Percentiles rank a stretch among this genome's conserved stretches.
Evolutionary conservation across 495 filamentous ascomycete species (phyloP).

Genomic region (Diplogelasinospora grovesii): DNA sequence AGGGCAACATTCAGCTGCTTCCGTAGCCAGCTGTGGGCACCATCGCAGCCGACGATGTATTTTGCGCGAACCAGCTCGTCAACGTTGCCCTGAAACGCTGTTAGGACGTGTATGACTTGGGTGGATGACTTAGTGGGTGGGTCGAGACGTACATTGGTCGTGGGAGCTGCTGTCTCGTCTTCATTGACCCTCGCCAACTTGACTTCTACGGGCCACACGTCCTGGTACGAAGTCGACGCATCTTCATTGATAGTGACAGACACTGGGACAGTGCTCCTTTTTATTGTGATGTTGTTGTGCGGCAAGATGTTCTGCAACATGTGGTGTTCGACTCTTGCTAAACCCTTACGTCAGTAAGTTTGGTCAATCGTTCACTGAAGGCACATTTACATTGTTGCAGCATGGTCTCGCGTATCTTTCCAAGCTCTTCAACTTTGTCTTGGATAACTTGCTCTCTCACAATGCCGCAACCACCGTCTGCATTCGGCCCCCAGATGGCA

Average conservation of each 20-base stretch:
- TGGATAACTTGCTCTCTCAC: slow-evolving; percentile 13
- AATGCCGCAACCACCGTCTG: slow-evolving; percentile 10
- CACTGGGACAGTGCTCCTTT: slow-evolving; percentile 43
- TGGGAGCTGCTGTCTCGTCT: too few species aligned
- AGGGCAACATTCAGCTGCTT: slow-evolving; percentile 46
- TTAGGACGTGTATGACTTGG: too few species aligned
- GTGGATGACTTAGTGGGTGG: too few species aligned
- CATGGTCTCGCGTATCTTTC: slow-evolving; percentile 9
- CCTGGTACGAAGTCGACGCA: too few species aligned
- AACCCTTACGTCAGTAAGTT: slow-evolving; percentile 36
- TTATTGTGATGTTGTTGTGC: slow-evolving; percentile 33
- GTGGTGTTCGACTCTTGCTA: slow-evolving; percentile 31
- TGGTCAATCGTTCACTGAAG: too few species aligned
- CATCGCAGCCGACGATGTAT: slow-evolving; percentile 64
- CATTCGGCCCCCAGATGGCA: slow-evolving; percentile 7
- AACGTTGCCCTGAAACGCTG: too few species aligned
- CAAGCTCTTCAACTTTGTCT: slow-evolving; percentile 13
- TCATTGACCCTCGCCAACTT: too few species aligned
- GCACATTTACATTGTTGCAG: slow-evolving; percentile 12
- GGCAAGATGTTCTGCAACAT: slow-evolving; percentile 27
- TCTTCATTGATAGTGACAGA: slow-evolving; percentile 36
- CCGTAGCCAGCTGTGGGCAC: slow-evolving; percentile 56
- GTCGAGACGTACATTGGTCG: too few species aligned
- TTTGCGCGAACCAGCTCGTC: slow-evolving; percentile 44
- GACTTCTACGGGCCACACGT: too few species aligned